Evolutionary conservation across 2,329 filamentous ascomycete species (phyloP), one percentile per base, ranked within the genome.

Genomic region (Colletotrichum lentis): DNA sequence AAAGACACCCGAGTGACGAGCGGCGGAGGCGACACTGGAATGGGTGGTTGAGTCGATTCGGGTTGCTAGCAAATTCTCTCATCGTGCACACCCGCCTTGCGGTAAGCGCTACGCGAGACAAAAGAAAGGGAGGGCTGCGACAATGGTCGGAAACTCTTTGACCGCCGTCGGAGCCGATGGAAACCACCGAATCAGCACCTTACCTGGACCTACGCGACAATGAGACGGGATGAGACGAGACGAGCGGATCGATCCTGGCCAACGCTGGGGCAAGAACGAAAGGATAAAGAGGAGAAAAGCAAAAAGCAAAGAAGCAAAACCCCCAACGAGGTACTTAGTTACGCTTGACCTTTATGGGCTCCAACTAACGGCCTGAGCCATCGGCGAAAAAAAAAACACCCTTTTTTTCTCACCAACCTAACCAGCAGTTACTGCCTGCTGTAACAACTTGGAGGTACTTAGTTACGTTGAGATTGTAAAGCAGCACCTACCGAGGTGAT

Each of bases 1-100:
- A 70, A 69, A 69, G 55, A 68, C 50, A 69, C 58, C 64, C 59
- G 64, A 65, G 58, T 59, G 44, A 69, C 55, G 50, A 43, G 27
- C 61, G 41, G 54, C 61, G 41, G 54, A 62, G 22, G 43, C 43
- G 27, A 37, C 41, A 31, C 39, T 47, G 27, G 20, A 37, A 27
- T 64, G 46, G 56, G 63, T 64, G 55, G 62, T 35, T 35, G 54
- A 44, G 31, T 35, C 31, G 65, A 65, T 49, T 54, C 44, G 62
- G 52, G 53, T 67, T 22, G 54, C 60, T 56, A 27, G 52, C 58
- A 50, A 22, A 18, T 54, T 44, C 41, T 43, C 47, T 53, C 60
- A 35, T 44, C 60, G 63, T 47, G 43, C 44, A 64, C 65, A 61
- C 62, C 64, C 50, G 57, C 52, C 57, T 57, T 62, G 57, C 66